phyloP scores from a whole-genome alignment of 2,329 filamentous ascomycete species.

The Fusarium pilosicola region DNA sequence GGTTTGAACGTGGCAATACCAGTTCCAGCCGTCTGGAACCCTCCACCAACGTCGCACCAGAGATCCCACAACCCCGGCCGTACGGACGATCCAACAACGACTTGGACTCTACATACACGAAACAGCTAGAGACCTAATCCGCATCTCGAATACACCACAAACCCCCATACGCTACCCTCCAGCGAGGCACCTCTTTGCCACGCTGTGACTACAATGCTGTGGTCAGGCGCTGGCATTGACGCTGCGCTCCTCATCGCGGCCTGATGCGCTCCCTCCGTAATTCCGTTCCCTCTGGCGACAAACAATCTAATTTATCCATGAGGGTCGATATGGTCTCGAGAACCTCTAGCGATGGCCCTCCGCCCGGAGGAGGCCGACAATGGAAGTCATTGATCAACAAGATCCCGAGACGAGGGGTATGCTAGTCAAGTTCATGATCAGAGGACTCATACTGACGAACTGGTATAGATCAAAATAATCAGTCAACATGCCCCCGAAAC shows the following conservation, averaged over 20 bases:
- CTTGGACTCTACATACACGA: background rate
- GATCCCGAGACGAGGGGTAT: constrained; percentile 26
- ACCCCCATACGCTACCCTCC: constrained; percentile 19
- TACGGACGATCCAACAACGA: constrained; percentile 4
- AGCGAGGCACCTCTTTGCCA: constrained; percentile 35
- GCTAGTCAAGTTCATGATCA: constrained; percentile 7
- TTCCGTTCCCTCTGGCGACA: constrained; percentile 26
- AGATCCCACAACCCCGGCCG: constrained; percentile 18
- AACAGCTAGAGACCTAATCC: background rate
- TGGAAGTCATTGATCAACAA: constrained; percentile 32
- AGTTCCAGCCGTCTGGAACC: constrained; percentile 18
- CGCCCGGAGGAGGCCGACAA: constrained; percentile 29
- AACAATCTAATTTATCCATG: constrained; percentile 25
- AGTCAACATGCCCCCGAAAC: constrained; percentile 35
- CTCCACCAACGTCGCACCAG: constrained; percentile 24
- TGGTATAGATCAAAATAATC: constrained; percentile 10
- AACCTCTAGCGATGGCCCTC: constrained; percentile 44
- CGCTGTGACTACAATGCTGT: constrained; percentile 42
- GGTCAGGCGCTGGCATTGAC: constrained; percentile 38
- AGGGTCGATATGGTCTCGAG: constrained; percentile 46
- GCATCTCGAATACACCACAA: background rate
- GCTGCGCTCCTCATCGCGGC: constrained; percentile 37
- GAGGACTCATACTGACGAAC: constrained; percentile 1
- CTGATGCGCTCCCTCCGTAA: constrained; percentile 39
- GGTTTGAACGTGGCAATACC: background rate